These are phyloP conservation scores for Lophium mytilinum DNA, from an alignment of 495 filamentous ascomycete genomes.

Conservation along the genomic window DNA sequence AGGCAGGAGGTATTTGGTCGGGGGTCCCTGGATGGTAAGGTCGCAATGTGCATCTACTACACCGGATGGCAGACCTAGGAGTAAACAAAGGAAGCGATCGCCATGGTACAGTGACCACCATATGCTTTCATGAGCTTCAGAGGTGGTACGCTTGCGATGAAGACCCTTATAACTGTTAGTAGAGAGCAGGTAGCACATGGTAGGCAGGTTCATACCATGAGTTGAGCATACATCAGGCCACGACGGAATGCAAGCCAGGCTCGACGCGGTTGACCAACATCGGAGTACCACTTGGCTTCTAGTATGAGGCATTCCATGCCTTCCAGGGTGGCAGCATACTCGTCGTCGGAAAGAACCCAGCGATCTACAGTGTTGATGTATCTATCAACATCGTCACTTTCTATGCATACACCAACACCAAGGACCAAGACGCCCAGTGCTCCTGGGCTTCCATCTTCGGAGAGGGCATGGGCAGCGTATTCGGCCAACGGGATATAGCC, in stretches of 20 bases:
- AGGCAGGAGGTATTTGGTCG: conserved; percentile 22
- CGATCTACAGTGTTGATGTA: conserved; percentile 36
- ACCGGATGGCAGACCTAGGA: conserved; percentile 45
- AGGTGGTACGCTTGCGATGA: conserved; percentile 22
- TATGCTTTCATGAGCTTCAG: conserved; percentile 28
- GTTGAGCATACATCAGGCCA: conserved; percentile 41
- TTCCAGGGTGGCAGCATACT: conserved; percentile 41
- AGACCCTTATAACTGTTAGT: conserved; percentile 13
- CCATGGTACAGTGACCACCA: conserved; percentile 40
- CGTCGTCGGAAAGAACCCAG: conserved; percentile 41
- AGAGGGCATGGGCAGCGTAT: conserved; percentile 17
- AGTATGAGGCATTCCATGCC: conserved; percentile 45
- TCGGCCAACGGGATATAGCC: conserved; percentile 6
- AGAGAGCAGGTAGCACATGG: background rate
- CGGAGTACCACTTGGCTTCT: conserved; percentile 39
- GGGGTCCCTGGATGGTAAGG: conserved; percentile 7
- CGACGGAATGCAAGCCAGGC: conserved; percentile 43
- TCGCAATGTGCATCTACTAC: conserved; percentile 35
- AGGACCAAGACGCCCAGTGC: conserved; percentile 26
- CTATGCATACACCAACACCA: conserved; percentile 18
- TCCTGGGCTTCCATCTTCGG: conserved; percentile 18
- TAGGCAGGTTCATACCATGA: conserved; percentile 28
- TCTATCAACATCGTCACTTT: conserved; percentile 22
- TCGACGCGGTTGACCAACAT: conserved; percentile 45
- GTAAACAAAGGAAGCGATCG: conserved; percentile 41